phyloP scores from a whole-genome alignment of 2,329 filamentous ascomycete species.

The Dissoconium aciculare region DNA sequence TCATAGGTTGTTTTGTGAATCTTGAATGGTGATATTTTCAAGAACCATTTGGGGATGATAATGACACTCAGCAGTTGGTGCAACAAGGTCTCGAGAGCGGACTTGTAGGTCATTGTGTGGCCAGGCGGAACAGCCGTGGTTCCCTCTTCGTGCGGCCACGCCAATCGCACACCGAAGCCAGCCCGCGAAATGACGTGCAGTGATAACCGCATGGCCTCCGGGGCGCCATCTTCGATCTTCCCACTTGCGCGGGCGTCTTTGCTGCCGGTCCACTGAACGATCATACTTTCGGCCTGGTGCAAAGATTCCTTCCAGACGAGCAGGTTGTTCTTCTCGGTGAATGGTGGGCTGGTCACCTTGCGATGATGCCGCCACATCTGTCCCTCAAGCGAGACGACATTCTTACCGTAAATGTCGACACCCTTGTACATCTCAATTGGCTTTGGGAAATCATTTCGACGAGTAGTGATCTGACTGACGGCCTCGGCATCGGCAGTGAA shows the following conservation, averaged over 20 bases:
- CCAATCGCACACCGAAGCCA: slow-evolving; percentile 49
- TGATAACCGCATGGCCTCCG: slow-evolving; percentile 50
- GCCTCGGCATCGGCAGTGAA: slow-evolving; percentile 49
- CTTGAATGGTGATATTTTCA: slow-evolving; percentile 39
- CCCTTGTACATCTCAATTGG: slow-evolving; percentile 44
- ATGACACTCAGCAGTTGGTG: slow-evolving; percentile 50
- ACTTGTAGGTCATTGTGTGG: slow-evolving; percentile 50
- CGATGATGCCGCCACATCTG: slow-evolving; percentile 56
- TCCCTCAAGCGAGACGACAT: slow-evolving; percentile 57
- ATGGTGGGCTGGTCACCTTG: slow-evolving; percentile 54
- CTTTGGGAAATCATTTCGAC: slow-evolving; percentile 59
- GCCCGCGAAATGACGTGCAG: slow-evolving; percentile 50
- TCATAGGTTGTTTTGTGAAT: slow-evolving; percentile 37
- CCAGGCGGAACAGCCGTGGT: slow-evolving; percentile 29
- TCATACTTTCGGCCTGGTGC: slow-evolving; percentile 47
- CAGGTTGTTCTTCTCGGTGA: slow-evolving; percentile 61
- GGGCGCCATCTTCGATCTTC: slow-evolving; percentile 42
- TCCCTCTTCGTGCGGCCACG: slow-evolving; percentile 42
- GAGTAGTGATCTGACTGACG: slow-evolving; percentile 48
- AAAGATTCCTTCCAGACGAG: slow-evolving; percentile 51
- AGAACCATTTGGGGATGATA: slow-evolving; percentile 42
- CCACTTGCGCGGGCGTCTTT: slow-evolving; percentile 26
- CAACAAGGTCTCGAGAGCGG: slow-evolving; percentile 46
- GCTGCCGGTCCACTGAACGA: slow-evolving; percentile 41
- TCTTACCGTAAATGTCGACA: slow-evolving; percentile 53